Base-by-base conservation (phyloP, 2,329 filamentous ascomycete species). In the Macrophomina phaseolina region DNA sequence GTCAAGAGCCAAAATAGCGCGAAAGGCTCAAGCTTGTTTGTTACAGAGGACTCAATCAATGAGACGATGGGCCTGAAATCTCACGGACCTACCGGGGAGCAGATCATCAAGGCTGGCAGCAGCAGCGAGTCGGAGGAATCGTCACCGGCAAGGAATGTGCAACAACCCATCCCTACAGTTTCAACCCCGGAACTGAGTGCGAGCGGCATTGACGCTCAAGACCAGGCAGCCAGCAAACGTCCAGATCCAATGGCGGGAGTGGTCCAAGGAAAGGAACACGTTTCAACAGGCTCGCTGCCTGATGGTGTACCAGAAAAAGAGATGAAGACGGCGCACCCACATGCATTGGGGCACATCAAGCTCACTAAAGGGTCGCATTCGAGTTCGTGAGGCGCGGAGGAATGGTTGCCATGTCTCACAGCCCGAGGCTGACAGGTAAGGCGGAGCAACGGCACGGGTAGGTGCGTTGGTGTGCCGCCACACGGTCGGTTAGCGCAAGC, bases 1-100 rank as follows among this genome's bases (percentile, higher is more conserved):
- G 78, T 92, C 23, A 83, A 80, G 14, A 86, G 81, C 66, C 76
- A 70, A 69, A 80, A 69, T 67, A 70, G 64, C 48, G 65, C 53
- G 60, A 69, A 73, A 2, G 68, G 77, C 66, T 76, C 68, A 56
- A 74, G 70, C 48, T 69, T 71, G 40, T 73, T 72, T 4, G 68
- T 70, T 16, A 77, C 75, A 64, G 76, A 75, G 9, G 74, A 75
- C 40, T 77, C 60, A 5, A 49, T 63, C 45, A 40, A 30, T 30
- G 60, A 79, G 51, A 76, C 78, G 4, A 76, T 78, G 58, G 77
- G 76, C 5, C 78, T 83, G 28, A 79, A 78, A 66, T 58, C 80
- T 16, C 79, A 80, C 72, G 74, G 74, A 2, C 76, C 71, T 12
- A 70, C 75, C 32, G 77, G 76, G 16, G 74, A 78, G 56, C 71